phyloP scores from a whole-genome alignment of 1,139 yeast genomes.

The Candida mesenterica region DNA sequence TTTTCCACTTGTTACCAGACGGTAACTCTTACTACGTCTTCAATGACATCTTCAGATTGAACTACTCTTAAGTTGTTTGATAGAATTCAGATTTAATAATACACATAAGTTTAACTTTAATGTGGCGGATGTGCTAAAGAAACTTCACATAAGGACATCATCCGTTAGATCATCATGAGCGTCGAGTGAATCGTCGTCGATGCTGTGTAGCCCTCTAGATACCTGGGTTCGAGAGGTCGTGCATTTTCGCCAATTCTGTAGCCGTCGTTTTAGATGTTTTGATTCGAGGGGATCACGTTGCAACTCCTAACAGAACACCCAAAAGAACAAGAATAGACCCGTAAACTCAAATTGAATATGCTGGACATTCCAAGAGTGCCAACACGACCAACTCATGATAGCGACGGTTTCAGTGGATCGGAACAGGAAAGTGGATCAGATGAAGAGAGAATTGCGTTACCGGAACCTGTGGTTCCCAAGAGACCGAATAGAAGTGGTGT shows the following conservation, averaged over 20 bases:
- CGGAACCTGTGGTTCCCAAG: constrained; percentile 8
- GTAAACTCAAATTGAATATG: too few relatives aligned
- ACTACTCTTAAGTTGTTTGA: constrained; percentile 46
- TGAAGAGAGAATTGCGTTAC: background rate
- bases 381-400: background rate
- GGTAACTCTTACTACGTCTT: constrained; percentile 87
- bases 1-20: constrained; percentile 94
- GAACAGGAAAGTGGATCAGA: background rate
- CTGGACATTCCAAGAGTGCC: constrained; percentile 1
- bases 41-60: constrained; percentile 95
- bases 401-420: background rate
- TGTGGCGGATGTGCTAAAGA: too few relatives aligned
- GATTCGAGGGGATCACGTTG: too few relatives aligned
- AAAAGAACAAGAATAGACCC: too few relatives aligned
- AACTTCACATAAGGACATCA: too few relatives aligned
- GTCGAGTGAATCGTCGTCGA: too few relatives aligned
- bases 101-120: background rate
- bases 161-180: too few relatives aligned
- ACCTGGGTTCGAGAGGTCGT: too few relatives aligned
- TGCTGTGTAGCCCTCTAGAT: too few relatives aligned
- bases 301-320: too few relatives aligned
- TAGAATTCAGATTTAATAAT: background rate
- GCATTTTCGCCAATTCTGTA: too few relatives aligned
- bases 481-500: constrained; percentile 8
- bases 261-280: too few relatives aligned